phyloP scores from a whole-genome alignment of 768 basidiomycete genomes.

The Tremella fuciformis region DNA sequence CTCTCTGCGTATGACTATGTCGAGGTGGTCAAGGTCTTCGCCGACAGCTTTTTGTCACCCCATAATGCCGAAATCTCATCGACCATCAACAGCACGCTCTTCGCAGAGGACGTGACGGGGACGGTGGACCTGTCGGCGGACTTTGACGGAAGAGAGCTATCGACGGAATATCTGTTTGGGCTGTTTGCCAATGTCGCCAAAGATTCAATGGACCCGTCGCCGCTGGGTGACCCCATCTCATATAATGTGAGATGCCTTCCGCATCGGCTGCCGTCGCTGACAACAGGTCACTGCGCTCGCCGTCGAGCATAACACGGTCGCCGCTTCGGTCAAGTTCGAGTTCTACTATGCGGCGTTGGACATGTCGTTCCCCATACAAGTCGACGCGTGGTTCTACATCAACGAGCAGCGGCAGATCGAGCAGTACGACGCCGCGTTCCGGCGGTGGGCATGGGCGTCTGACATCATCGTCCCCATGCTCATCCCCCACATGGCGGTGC shows the following conservation, averaged over 20 bases:
- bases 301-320: slow-evolving; percentile 23
- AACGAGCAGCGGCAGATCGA: slow-evolving; percentile 16
- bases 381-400: slow-evolving; percentile 11
- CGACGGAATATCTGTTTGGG: slow-evolving; percentile 39
- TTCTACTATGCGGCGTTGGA: slow-evolving; percentile 25
- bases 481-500: slow-evolving; percentile 29
- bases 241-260: slow-evolving; percentile 24
- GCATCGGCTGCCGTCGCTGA: background rate
- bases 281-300: slow-evolving; percentile 22
- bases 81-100: slow-evolving; percentile 30
- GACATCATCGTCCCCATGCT: slow-evolving; percentile 15
- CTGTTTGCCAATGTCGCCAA: slow-evolving; percentile 25
- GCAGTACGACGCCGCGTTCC: slow-evolving; percentile 10
- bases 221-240: slow-evolving; percentile 23
- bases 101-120: slow-evolving; percentile 31
- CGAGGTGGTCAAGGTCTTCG: slow-evolving; percentile 17
- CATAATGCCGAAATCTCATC: slow-evolving; percentile 13
- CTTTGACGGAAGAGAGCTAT: slow-evolving; percentile 29
- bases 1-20: slow-evolving; percentile 9
- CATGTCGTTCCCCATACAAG: slow-evolving; percentile 27
- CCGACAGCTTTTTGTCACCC: slow-evolving; percentile 18
- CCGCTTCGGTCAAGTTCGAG: slow-evolving; percentile 24
- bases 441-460: slow-evolving; percentile 7
- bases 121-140: slow-evolving; percentile 18
- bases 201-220: slow-evolving; percentile 22